Evolutionary conservation across 139 green algal species (phyloP), one percentile per base, ranked within the genome.

Genomic region (Volvox reticuliferus): DNA sequence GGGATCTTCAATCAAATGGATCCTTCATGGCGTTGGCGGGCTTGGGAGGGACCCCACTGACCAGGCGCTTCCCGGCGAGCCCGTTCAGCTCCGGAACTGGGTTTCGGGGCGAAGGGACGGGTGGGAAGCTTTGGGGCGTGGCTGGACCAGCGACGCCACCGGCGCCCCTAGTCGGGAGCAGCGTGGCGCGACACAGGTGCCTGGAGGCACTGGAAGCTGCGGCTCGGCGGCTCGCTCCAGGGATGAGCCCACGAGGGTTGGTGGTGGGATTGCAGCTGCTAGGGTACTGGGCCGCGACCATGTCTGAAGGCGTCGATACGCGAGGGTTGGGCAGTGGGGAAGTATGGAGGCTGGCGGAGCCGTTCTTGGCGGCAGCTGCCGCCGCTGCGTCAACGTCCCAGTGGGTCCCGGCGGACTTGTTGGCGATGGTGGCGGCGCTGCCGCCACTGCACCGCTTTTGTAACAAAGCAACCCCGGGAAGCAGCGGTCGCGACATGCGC

Each of bases 201-300:
- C 21, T 84, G 12, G n/a, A 63, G 69, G 73, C 71, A 3, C 2
- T 76, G 36, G 21, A 6, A 16, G 73, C 30, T 5, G 73, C 86
- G 12, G n/a, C 32, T 1, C 21, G 13, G 0, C 12, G 26, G 0
- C 20, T 62, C 12, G 86, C 71, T 0, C 71, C 86, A 19, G 1
- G 50, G 2, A 76, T 90, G 86, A 76, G 21, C 73, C 1, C 20
- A 14, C 0, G 14, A 1, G 73, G 73, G 0, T 14, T 83, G 19
- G 86, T 33, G 30, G 50, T 75, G 50, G 86, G 37, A 22, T 44
- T 89, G 24, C 69, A 79, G 69, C 84, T 89, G 28, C 6, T 83
- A 0, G 73, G 50, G 18, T 55, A 12, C 50, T 90, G 30, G 86
- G 30, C 12, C 5, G 55, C 36, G n/a, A 20, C 12, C 30, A 20